Evolutionary conservation across 768 basidiomycete species (phyloP), one percentile per base, ranked within the genome.

Genomic region (Hydnomerulius pinastri): DNA sequence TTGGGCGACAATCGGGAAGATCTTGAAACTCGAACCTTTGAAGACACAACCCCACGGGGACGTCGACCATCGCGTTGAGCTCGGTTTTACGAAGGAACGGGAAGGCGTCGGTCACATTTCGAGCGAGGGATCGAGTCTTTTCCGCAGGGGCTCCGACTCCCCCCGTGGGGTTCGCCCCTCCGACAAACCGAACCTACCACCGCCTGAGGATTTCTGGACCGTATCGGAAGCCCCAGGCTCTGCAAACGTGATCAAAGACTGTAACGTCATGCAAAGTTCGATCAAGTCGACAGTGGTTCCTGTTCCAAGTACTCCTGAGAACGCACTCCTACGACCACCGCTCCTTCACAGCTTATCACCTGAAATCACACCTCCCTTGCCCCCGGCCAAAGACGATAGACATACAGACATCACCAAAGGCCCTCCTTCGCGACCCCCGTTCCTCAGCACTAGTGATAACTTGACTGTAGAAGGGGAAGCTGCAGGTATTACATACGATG

Each of bases 1-100:
- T 12, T 68, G 66, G 66, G 56, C 59, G 39, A 62, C 66, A 18
- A 70, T 68, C n/a, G 59, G 58, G 23, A 62, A 24, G 23, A 64
- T 70, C 3, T 40, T 67, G 18, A 45, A 56, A n/a, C 54, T 67
- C 35, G 3, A 50, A 23, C 43, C 46, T 48, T 23, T 37, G 3
- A 27, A 41, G 6, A 7, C 12, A 30, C 35, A 30, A 44, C 36
- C 25, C 23, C 10, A 2, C 15, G 15, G 13, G 12, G 13, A 33
- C 9, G 13, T 32, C n/a, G 21, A 10, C 1, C 51, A 35, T 8
- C 27, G 39, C 17, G 24, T 43, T 15, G 24, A 46, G 30, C 23
- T 68, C 30, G 4, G 6, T 28, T 61, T 64, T 38, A 66, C 63
- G n/a, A 50, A 41, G 28, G 53, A 43, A 17, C 58, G 61, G 46